Conservation (phyloP, 495 filamentous ascomycete genomes). For the Podospora pseudopauciseta region DNA sequence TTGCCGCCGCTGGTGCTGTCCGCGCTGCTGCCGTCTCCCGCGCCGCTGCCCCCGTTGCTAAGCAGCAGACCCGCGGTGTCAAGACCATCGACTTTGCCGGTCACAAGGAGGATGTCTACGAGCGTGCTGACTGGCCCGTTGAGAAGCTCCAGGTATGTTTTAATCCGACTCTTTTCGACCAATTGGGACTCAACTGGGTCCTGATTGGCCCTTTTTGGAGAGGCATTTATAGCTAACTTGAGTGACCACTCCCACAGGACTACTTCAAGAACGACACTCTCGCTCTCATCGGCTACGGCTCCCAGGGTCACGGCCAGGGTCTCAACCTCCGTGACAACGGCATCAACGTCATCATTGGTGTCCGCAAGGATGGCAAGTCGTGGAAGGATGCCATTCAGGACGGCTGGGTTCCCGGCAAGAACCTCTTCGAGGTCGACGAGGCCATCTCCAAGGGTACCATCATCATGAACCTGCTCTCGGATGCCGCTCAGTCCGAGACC, state of each 20-base stretch:
- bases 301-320: conserved; percentile 96
- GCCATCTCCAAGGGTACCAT: conserved; percentile 91
- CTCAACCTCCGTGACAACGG: conserved; percentile 99
- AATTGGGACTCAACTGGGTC: not conserved
- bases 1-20: conserved; percentile 60
- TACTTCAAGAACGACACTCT: conserved; percentile 99
- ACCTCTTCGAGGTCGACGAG: conserved; percentile 95
- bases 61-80: conserved; percentile 69
- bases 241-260: conserved; percentile 52
- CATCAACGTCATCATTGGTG: conserved; percentile 96
- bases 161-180: not conserved
- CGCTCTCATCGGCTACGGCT: conserved; percentile 98
- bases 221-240: conserved; percentile 3
- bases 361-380: conserved; percentile 94
- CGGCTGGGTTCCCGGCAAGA: conserved; percentile 96
- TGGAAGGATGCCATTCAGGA: conserved; percentile 97
- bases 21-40: conserved; percentile 53
- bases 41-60: conserved; percentile 39
- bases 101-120: conserved; percentile 86
- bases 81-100: conserved; percentile 96
- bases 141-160: conserved; percentile 87
- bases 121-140: conserved; percentile 96
- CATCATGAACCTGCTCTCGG: conserved; percentile 97
- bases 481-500: conserved; percentile 96
- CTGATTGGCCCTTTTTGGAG: not conserved